Base-by-base conservation (phyloP, 1,284 basidiomycete genomes). In the Macrocystidia cucumis region DNA sequence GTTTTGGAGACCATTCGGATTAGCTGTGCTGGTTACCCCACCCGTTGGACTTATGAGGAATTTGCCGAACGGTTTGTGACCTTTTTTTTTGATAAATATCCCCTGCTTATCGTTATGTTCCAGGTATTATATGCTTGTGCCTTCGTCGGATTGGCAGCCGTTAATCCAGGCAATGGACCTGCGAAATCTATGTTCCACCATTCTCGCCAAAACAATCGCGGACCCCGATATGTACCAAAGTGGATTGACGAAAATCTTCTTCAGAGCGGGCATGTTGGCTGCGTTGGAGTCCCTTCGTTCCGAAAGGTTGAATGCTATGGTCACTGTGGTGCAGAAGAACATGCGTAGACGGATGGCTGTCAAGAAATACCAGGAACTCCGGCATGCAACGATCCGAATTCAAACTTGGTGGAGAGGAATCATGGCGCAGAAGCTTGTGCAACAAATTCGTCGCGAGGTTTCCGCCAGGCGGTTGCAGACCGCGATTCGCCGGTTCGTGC, bases 261-360 rank as follows among this genome's bases (percentile, higher is more conserved):
- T 99, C 78, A 81, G 96, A 37, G 92, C 96, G 8, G 96, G 96
- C 46, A 97, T 98, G 89, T 82, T 99, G 27, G 95, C 96, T n/a
- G 84, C 89, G 9, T 74, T 99, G 35, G 96, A 99, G 60, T 82
- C 91, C 21, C 67, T 92, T 34, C 84, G 96, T 18, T 83, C 90
- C 5, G 81, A 88, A 42, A 75, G 87, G 41, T 74, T 98, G 38
- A 95, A 97, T 53, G 68, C 79, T 12, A 78, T 98, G 56, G 91
- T 95, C 38, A 97, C 91, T 9, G 73, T 96, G 31, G 86, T 99
- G 9, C 96, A 98, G 66, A 98, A 98, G 77, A 97, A 98, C 57
- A 83, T 98, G 65, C 74, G 89, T 29, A 70, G 92, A 29, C 73
- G 81, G 32, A 74, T 96, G 65, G 89, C 89, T 3, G 74, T 86